Conservation (phyloP, 305 asterid genomes). For the Fraxinus dipetala region DNA sequence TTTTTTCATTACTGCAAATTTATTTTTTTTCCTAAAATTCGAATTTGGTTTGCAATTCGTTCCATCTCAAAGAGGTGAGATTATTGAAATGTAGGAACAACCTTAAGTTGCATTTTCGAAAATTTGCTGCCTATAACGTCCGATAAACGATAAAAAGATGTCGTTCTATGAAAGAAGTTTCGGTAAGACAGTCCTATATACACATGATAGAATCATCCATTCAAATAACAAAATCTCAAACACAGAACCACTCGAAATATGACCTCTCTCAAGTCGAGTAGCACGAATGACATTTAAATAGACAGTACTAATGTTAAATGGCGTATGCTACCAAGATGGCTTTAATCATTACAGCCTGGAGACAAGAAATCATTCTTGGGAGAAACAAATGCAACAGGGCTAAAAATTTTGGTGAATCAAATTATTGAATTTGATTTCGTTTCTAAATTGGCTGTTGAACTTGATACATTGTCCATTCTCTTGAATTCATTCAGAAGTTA, state of each 20-base stretch:
- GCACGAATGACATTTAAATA: not conserved
- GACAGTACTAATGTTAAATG: not conserved
- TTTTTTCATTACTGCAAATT: too few relatives aligned
- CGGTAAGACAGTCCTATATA: not conserved
- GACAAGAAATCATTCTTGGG: not conserved
- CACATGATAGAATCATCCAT: not conserved
- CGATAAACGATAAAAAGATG: not conserved
- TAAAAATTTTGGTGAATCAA: not conserved
- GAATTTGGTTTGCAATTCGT: not conserved
- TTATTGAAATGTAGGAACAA: not conserved
- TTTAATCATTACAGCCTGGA: not conserved
- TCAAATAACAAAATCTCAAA: not conserved
- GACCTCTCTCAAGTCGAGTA: not conserved
- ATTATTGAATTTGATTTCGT: not conserved
- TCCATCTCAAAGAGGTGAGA: not conserved
- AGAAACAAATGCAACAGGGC: not conserved
- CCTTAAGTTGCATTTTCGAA: not conserved
- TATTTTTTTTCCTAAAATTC: not conserved
- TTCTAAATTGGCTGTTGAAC: not conserved
- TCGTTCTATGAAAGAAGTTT: not conserved
- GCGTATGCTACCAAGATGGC: not conserved
- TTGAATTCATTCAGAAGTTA: slow-evolving; percentile 11
- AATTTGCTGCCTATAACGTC: not conserved
- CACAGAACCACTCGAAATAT: not conserved
- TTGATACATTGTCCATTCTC: slow-evolving; percentile 1